Base-by-base conservation (phyloP, 768 basidiomycete genomes). In the Termitomyces sp. region DNA sequence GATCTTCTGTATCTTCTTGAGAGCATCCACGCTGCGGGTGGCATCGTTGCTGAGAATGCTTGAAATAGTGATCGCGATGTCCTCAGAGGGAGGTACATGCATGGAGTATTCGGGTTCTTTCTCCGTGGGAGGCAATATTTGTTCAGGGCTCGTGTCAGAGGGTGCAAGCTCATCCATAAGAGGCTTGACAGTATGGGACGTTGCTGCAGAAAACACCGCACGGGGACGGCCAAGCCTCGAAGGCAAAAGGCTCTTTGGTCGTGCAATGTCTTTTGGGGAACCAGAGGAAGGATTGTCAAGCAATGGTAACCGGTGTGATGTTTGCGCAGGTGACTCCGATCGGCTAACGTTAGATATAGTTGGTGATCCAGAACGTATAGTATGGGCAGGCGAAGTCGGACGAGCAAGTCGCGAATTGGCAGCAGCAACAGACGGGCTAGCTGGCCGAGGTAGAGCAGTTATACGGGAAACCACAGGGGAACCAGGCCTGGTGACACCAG, bases 1-100 rank as follows among this genome's bases (percentile, higher is more conserved):
- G 60, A 92, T 88, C 68, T 87, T 88, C 69, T 98, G 94, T 53
- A 98, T 83, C 67, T 84, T 88, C 77, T 99, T 99, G 65, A 99
- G 76, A 0, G 94, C 92, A 59, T 98, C 94, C 28, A 98, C 94
- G 65, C 92, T 93, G 28, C 87, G 82, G 22, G 82, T 74, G 0
- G 92, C 82, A 75, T 98, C 93, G 60, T 86, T 90, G 68, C 91
- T 93, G 49, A 95, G 79, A 53, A 96, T 93, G 58, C 87, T 92
- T 30, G 90, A 94, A 60, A 97, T 95, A 3, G 85, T 87, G 52
- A 92, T 77, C 7, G 88, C 85, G 57, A 94, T 88, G 60, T 86
- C 87, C 57, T 85, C 84, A 8, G 71, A 70, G 54, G 60, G 70
- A 22, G 76, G 75, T 16, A 69, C 45, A 61, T 67, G 70, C 20